These are phyloP conservation scores for Tylopilus intermedius DNA, from an alignment of 768 basidiomycete genomes.

Conservation along the genomic window DNA sequence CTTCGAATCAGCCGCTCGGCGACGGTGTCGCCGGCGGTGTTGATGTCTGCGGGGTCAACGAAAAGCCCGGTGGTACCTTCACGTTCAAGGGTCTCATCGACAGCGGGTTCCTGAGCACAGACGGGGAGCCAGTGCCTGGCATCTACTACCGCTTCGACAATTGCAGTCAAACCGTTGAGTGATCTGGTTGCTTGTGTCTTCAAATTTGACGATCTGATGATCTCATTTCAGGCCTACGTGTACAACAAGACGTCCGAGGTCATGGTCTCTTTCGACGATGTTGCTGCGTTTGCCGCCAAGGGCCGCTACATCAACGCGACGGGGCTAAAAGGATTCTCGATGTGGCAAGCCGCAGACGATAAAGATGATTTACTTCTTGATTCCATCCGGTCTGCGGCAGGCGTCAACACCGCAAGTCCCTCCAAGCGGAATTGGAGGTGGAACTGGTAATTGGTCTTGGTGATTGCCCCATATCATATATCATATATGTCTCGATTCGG, in stretches of 20 bases:
- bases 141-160: conserved; percentile 53
- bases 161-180: conserved; percentile 69
- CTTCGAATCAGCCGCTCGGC: conserved; percentile 40
- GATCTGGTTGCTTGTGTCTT: not conserved
- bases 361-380: conserved; percentile 47
- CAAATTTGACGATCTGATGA: not conserved
- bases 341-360: conserved; percentile 72
- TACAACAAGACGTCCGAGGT: not conserved
- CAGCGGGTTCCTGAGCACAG: conserved; percentile 44
- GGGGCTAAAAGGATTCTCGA: conserved; percentile 58
- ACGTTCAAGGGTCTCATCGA: conserved; percentile 57
- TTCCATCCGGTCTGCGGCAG: not conserved
- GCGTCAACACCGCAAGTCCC: not conserved
- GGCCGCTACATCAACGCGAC: conserved; percentile 51
- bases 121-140: conserved; percentile 32
- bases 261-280: conserved; percentile 61
- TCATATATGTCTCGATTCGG: not conserved
- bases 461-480: not conserved
- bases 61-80: conserved; percentile 49
- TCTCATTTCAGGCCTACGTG: not conserved
- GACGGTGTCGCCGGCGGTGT: conserved; percentile 44
- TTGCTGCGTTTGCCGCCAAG: conserved; percentile 54
- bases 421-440: not conserved
- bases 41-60: conserved; percentile 40
- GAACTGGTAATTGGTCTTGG: not conserved